Percentiles rank a stretch among this genome's conserved stretches.
phyloP scores from a whole-genome alignment of 139 green algal genomes.

The Yamagishiella unicocca region DNA sequence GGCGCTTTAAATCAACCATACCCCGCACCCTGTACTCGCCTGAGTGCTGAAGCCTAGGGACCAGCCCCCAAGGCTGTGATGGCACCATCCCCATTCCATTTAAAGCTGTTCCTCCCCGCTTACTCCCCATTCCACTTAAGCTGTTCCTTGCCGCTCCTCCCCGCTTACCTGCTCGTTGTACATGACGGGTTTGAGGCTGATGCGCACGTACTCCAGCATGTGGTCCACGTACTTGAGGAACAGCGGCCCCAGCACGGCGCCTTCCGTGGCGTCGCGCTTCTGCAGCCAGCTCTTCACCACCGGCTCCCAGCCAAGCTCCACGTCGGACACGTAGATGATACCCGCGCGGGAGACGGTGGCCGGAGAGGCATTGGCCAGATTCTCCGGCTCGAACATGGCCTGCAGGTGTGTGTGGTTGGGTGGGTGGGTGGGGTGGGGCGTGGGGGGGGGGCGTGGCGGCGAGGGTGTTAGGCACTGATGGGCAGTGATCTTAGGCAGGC shows the following conservation, averaged over 20 bases:
- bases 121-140: no score
- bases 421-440: no score
- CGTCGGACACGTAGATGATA: conserved; percentile 96
- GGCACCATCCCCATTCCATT: no score
- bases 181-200: conserved; percentile 87
- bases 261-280: conserved; percentile 68
- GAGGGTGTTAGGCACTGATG: no score
- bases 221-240: conserved; percentile 89
- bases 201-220: conserved; percentile 82
- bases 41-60: no score
- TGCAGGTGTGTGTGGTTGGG: not conserved
- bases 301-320: conserved; percentile 93
- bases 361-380: conserved; percentile 95
- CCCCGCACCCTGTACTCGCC: not conserved
- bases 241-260: conserved; percentile 70
- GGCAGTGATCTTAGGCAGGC: not conserved
- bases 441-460: no score
- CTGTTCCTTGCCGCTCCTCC: no score
- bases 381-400: conserved; percentile 94
- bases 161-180: conserved; percentile 80
- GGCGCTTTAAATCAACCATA: not conserved
- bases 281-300: conserved; percentile 88
- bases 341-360: conserved; percentile 94
- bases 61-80: no score
- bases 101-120: no score